These are phyloP conservation scores for Puya raimondii DNA, from an alignment of 176 grass and related monocot species.

Conservation along the genomic window DNA sequence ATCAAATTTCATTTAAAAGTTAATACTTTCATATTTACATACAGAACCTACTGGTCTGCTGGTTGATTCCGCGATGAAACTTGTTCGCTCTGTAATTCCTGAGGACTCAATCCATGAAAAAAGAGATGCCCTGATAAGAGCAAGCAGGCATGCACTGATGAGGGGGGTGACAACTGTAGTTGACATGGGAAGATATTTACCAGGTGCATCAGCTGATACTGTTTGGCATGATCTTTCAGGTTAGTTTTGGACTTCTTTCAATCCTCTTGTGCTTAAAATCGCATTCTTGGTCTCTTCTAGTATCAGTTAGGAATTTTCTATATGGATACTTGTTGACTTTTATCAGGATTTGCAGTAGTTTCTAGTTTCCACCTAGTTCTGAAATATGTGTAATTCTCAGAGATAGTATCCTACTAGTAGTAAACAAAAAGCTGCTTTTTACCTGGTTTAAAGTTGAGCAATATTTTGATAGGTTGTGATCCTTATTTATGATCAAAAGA, in stretches of 20 bases:
- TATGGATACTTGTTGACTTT: not conserved
- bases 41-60: slow-evolving; percentile 75
- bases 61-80: slow-evolving; percentile 75
- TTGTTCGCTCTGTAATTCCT: slow-evolving; percentile 42
- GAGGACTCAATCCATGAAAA: slow-evolving; percentile 46
- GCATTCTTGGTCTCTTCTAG: not conserved
- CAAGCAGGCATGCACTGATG: slow-evolving; percentile 56
- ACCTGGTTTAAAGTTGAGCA: not conserved
- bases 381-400: not conserved
- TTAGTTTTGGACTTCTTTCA: slow-evolving; percentile 21
- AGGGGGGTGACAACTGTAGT: slow-evolving; percentile 77
- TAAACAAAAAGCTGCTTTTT: not conserved
- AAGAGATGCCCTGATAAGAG: slow-evolving; percentile 60
- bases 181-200: slow-evolving; percentile 74
- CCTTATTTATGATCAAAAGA: not conserved
- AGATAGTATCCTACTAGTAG: not conserved
- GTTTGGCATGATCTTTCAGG: slow-evolving; percentile 76
- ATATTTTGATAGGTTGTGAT: not conserved
- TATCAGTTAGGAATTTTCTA: not conserved
- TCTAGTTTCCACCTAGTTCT: not conserved
- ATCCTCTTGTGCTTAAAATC: not conserved
- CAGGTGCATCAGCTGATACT: slow-evolving; percentile 34
- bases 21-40: slow-evolving; percentile 1
- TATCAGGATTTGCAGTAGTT: not conserved
- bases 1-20: not conserved